These are phyloP conservation scores for Chytridium lagenaria DNA, from an alignment of 371 early-diverging fungal genomes.

Conservation along the genomic window DNA sequence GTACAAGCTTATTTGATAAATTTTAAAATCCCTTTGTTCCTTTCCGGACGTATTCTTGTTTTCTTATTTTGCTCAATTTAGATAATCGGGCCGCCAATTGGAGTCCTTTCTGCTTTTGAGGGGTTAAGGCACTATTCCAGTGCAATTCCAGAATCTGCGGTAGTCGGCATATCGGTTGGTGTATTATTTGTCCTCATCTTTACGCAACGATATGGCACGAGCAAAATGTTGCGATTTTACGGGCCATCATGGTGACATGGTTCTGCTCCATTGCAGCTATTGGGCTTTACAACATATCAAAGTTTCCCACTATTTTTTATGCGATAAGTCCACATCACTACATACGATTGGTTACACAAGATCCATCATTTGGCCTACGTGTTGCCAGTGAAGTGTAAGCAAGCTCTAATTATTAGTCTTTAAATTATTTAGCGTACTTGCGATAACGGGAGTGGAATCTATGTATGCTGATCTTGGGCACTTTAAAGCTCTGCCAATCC, in stretches of 20 bases:
- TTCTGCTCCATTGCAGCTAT: slow-evolving; percentile 49
- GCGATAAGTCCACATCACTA: slow-evolving; percentile 47
- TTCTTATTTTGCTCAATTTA: slow-evolving; percentile 7
- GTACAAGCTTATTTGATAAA: slow-evolving; percentile 2
- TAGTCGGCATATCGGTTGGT: slow-evolving; percentile 27
- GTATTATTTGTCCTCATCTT: slow-evolving; percentile 55
- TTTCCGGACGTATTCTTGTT: too few species aligned
- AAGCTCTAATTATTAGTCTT: background rate
- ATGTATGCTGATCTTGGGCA: slow-evolving; percentile 65
- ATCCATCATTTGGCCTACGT: slow-evolving; percentile 27
- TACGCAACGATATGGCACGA: slow-evolving; percentile 59
- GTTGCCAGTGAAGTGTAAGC: slow-evolving; percentile 45
- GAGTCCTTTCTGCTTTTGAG: slow-evolving; percentile 49
- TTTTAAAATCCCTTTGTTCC: too few species aligned
- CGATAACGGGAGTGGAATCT: slow-evolving; percentile 62
- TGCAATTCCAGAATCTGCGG: slow-evolving; percentile 30
- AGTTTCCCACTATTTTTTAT: slow-evolving; percentile 29
- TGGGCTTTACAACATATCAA: slow-evolving; percentile 59
- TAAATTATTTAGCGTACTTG: slow-evolving; percentile 46
- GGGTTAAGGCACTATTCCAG: slow-evolving; percentile 37
- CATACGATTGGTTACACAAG: slow-evolving; percentile 9
- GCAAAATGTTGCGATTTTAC: slow-evolving; percentile 49
- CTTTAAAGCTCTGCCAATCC: slow-evolving; percentile 49
- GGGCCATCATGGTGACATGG: slow-evolving; percentile 63
- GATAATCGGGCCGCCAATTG: slow-evolving; percentile 48